Conservation (phyloP, 129 eudicot species). For the Flaveria sonorensis region DNA sequence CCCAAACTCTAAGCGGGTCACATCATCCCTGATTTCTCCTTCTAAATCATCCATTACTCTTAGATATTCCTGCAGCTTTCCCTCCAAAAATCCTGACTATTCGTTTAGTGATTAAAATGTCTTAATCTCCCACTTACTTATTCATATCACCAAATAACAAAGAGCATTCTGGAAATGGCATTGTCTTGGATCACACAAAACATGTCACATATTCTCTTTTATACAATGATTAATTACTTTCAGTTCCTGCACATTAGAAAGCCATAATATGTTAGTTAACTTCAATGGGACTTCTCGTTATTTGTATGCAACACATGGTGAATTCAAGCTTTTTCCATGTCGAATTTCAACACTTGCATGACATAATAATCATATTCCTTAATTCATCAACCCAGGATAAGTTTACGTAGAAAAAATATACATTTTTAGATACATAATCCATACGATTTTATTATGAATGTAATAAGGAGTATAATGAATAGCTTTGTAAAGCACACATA, state of each 20-base stretch:
- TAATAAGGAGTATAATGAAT: background rate
- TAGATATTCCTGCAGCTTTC: background rate
- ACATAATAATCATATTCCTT: background rate
- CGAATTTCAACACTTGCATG: background rate
- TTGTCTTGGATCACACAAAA: no score
- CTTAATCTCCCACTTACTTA: background rate
- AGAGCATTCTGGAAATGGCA: no score
- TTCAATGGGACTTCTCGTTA: background rate
- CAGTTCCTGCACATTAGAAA: background rate
- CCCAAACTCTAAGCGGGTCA: background rate
- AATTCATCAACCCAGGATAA: background rate
- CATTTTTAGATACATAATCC: no score
- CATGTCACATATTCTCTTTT: background rate
- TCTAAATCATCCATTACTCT: background rate
- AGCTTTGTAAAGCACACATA: background rate
- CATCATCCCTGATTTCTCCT: background rate
- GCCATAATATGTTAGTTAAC: background rate
- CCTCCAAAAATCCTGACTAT: background rate
- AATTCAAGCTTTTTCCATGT: background rate
- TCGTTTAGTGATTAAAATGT: background rate
- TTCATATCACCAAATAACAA: background rate
- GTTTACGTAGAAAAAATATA: no score
- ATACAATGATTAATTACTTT: background rate
- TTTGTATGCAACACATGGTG: background rate
- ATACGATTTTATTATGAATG: no score